Evolutionary conservation across 768 basidiomycete genomes (phyloP).

Genomic region (Lentinula aciculospora): DNA sequence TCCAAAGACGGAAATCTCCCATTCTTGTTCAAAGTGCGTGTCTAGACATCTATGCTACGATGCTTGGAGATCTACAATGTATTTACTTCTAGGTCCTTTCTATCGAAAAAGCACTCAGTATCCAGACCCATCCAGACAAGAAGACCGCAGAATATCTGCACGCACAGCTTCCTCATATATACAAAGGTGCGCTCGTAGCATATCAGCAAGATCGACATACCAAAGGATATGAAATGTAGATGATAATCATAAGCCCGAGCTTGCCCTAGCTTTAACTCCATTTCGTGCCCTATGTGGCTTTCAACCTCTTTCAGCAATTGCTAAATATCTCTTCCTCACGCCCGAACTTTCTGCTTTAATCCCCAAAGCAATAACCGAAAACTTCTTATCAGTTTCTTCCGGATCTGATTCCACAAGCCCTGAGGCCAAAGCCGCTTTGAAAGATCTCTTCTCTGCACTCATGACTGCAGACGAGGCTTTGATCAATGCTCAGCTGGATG

Average conservation of each 20-base stretch:
- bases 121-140: conserved; percentile 89
- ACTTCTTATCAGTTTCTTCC: conserved; percentile 44
- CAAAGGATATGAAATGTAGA: conserved; percentile 39
- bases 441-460: conserved; percentile 70
- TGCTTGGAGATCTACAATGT: not conserved
- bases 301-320: conserved; percentile 72
- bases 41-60: not conserved
- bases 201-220: not conserved
- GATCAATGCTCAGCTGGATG: conserved; percentile 49
- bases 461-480: conserved; percentile 68
- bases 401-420: conserved; percentile 36
- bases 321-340: conserved; percentile 54
- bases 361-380: conserved; percentile 42
- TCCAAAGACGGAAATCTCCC: conserved; percentile 67
- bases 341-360: conserved; percentile 78
- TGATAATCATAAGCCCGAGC: conserved; percentile 97
- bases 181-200: conserved; percentile 66
- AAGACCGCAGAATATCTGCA: conserved; percentile 67
- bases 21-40: conserved; percentile 69
- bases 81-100: conserved; percentile 51
- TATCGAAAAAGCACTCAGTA: conserved; percentile 84
- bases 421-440: conserved; percentile 58
- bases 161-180: conserved; percentile 68
- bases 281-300: conserved; percentile 94
- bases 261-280: conserved; percentile 93